Conservation (phyloP, 116 monocot genomes). For the Zostera marina region DNA sequence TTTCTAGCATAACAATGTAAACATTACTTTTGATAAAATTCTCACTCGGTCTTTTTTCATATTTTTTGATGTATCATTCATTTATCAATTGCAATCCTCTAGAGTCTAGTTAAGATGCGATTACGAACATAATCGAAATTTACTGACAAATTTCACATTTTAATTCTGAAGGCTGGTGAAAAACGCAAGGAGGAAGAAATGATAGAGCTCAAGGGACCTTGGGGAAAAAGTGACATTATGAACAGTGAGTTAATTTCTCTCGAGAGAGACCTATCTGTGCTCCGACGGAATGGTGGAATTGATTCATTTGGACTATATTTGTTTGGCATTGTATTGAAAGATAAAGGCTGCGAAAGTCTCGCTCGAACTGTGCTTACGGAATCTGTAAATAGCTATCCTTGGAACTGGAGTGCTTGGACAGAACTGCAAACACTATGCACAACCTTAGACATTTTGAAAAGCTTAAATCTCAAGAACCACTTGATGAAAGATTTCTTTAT, state of each 20-base stretch:
- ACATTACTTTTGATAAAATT: neutral
- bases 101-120: neutral
- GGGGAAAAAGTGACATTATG: slow-evolving; percentile 45
- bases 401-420: slow-evolving; percentile 98
- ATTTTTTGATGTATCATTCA: neutral
- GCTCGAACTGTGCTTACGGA: slow-evolving; percentile 53
- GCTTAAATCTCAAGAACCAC: slow-evolving; percentile 65
- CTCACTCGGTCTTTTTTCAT: too few species aligned
- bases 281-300: slow-evolving; percentile 31
- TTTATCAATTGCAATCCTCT: neutral
- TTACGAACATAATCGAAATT: neutral
- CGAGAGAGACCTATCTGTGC: slow-evolving; percentile 70
- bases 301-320: slow-evolving; percentile 82
- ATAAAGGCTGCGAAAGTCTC: slow-evolving; percentile 65
- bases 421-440: slow-evolving; percentile 67
- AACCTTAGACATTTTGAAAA: slow-evolving; percentile 44
- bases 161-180: slow-evolving; percentile 65
- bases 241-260: slow-evolving; percentile 62
- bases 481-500: slow-evolving; percentile 99
- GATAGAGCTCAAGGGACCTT: slow-evolving; percentile 78
- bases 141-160: neutral
- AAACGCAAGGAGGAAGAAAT: slow-evolving; percentile 92
- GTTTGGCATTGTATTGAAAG: slow-evolving; percentile 70
- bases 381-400: slow-evolving; percentile 83
- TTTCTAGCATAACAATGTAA: too few species aligned